Base-by-base conservation (phyloP, 805 yeast species). In the Saturnispora besseyi region DNA sequence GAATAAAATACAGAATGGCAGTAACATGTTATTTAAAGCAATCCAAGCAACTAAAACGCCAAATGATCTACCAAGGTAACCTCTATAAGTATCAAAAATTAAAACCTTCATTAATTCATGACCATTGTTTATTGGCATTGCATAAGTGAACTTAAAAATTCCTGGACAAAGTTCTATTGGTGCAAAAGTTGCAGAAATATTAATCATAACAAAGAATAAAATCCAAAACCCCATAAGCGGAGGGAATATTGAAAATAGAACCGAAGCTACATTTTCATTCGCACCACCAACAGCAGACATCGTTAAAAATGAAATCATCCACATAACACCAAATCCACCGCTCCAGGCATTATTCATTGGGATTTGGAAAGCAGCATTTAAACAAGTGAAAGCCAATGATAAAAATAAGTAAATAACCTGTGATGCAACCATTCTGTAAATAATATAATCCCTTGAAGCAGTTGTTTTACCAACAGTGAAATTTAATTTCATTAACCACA, bases 201-300 rank as follows among this genome's bases (percentile, higher is more conserved):
- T 86, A 31, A 73, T 43, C 51, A 86, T 74, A 52, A 84, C 89
- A 77, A 86, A 84, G 51, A 76, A 71, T 54, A 84, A 68, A 57
- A 86, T 61, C 88, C 90, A 84, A 58, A 83, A 77, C 0, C 90
- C 89, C 45, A 82, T 55, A 48, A 74, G 57, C 29, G 88, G 87
- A 0, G 93, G 91, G 46, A 72, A 71, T 13, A 69, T 50, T 5
- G 79, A 64, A 44, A 82, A 67, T 7, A 76, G 61, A 5, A 84
- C 31, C 62, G 79, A 60, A 0, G 81, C 79, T 57, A 76, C 66
- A 53, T 82, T 78, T 64, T 86, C 93, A 59, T 81, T 83, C 30
- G 83, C 81, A 41, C 84, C 78, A 51, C 95, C 95, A 33, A 84
- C 83, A 0, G 90, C 87, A 54, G 79, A 67, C 87, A 86, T 81